Evolutionary conservation across 1,139 yeast species (phyloP).

Genomic region (Saccharomyces hybrid): DNA sequence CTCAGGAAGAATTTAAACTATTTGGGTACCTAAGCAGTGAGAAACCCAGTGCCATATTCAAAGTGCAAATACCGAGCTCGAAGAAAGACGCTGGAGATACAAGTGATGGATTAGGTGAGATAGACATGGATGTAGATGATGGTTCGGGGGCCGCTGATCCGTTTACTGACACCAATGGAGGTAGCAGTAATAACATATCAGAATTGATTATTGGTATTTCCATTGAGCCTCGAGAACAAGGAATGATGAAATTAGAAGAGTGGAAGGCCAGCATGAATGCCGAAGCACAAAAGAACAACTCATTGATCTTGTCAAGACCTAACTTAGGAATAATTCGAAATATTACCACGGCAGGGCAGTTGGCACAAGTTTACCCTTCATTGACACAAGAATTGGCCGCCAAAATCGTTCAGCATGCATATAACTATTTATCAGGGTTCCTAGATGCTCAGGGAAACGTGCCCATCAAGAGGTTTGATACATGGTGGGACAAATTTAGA

Average conservation of each 20-base stretch:
- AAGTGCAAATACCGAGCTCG: slow-evolving; percentile 45
- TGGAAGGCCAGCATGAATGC: slow-evolving; percentile 12
- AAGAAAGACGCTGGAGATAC: slow-evolving; percentile 17
- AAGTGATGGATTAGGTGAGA: slow-evolving; percentile 33
- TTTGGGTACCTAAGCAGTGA: slow-evolving; percentile 66
- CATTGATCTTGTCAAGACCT: slow-evolving; percentile 30
- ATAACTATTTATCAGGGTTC: slow-evolving; percentile 81
- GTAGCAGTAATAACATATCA: slow-evolving; percentile 20
- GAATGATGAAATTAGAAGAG: slow-evolving; percentile 27
- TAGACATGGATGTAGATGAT: slow-evolving; percentile 38
- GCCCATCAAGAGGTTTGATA: slow-evolving; percentile 81
- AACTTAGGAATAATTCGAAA: slow-evolving; percentile 12
- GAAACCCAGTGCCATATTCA: slow-evolving; percentile 90
- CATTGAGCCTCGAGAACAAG: slow-evolving; percentile 55
- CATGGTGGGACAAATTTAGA: slow-evolving; percentile 94
- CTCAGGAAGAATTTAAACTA: slow-evolving; percentile 65
- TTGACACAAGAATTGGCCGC: slow-evolving; percentile 56
- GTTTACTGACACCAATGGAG: slow-evolving; percentile 25
- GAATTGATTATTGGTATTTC: slow-evolving; percentile 73
- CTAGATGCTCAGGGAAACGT: slow-evolving; percentile 72
- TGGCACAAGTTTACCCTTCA: slow-evolving; percentile 30
- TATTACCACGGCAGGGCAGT: slow-evolving; percentile 32
- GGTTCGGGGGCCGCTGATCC: slow-evolving; percentile 21
- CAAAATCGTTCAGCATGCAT: slow-evolving; percentile 84
- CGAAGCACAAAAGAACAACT: slow-evolving; percentile 10